phyloP scores from a whole-genome alignment of 2,329 filamentous ascomycete genomes.

The Neurospora sp. region DNA sequence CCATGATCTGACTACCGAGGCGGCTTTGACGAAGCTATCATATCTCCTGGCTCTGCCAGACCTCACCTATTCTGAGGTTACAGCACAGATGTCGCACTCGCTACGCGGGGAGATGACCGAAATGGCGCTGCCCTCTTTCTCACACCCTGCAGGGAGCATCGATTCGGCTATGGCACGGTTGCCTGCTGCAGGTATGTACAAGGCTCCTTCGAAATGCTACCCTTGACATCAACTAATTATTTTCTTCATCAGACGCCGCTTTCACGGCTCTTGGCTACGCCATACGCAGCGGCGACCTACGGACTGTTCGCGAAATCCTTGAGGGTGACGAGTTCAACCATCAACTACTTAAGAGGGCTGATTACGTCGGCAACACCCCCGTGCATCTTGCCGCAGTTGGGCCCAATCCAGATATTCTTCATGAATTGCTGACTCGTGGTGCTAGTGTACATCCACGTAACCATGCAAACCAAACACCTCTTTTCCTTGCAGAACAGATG shows the following conservation, averaged over 20 bases:
- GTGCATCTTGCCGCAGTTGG: constrained; percentile 49
- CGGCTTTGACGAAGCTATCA: constrained; percentile 81
- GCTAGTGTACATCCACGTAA: constrained; percentile 61
- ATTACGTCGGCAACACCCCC: constrained; percentile 74
- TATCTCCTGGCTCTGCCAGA: constrained; percentile 66
- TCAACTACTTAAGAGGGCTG: constrained; percentile 60
- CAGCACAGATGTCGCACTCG: constrained; percentile 60
- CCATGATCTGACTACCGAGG: constrained; percentile 81
- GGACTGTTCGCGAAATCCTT: constrained; percentile 57
- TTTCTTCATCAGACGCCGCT: constrained; percentile 39
- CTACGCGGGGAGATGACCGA: constrained; percentile 82
- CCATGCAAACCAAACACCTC: constrained; percentile 53
- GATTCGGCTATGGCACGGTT: constrained; percentile 34
- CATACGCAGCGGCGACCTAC: constrained; percentile 61
- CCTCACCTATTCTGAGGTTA: constrained; percentile 56
- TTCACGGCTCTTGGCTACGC: constrained; percentile 74
- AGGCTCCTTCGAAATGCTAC: neutral
- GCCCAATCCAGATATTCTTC: constrained; percentile 44
- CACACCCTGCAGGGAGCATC: constrained; percentile 54
- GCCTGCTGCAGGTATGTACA: constrained; percentile 23
- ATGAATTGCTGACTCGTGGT: constrained; percentile 48
- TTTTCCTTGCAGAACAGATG: constrained; percentile 52
- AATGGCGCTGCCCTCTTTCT: constrained; percentile 61
- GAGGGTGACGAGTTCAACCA: constrained; percentile 46
- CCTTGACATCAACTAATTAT: neutral